Evolutionary conservation across 805 yeast genomes (phyloP).

Genomic region (Hermanozyma aechmeae): DNA sequence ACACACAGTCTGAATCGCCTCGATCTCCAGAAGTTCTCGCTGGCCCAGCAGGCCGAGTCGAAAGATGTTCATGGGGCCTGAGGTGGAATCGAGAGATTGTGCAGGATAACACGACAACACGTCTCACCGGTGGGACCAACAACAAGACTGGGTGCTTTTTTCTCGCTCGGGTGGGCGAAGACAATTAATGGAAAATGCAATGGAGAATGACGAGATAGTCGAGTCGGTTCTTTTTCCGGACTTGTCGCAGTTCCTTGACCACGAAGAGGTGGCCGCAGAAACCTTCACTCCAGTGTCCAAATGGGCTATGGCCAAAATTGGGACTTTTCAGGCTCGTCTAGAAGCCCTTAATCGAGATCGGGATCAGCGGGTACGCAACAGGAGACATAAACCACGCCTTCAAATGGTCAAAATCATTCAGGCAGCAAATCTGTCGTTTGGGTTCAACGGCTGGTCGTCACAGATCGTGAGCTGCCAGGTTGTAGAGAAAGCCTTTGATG

Average conservation of each 20-base stretch:
- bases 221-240: conserved; percentile 15
- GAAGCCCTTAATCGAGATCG: conserved; percentile 23
- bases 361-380: conserved; percentile 7
- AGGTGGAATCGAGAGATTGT: too few species aligned
- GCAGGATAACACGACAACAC: too few species aligned
- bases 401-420: conserved; percentile 13
- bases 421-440: conserved; percentile 47
- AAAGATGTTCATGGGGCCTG: too few species aligned
- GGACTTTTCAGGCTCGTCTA: conserved; percentile 38
- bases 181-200: too few species aligned
- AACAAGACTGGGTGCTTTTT: too few species aligned
- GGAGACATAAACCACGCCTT: conserved; percentile 5
- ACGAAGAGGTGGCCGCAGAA: too few species aligned
- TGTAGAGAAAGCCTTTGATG: conserved; percentile 12
- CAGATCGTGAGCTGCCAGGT: conserved; percentile 20
- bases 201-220: too few species aligned
- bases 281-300: too few species aligned
- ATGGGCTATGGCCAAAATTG: conserved; percentile 42
- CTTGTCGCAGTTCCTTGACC: conserved; percentile 12
- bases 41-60: too few species aligned
- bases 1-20: conserved; percentile 80
- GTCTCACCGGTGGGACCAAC: too few species aligned
- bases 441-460: conserved; percentile 50
- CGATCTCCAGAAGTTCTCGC: conserved; percentile 58
- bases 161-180: too few species aligned